Base-by-base conservation (phyloP, 345 rosid species). In the Hirschfeldia incana region DNA sequence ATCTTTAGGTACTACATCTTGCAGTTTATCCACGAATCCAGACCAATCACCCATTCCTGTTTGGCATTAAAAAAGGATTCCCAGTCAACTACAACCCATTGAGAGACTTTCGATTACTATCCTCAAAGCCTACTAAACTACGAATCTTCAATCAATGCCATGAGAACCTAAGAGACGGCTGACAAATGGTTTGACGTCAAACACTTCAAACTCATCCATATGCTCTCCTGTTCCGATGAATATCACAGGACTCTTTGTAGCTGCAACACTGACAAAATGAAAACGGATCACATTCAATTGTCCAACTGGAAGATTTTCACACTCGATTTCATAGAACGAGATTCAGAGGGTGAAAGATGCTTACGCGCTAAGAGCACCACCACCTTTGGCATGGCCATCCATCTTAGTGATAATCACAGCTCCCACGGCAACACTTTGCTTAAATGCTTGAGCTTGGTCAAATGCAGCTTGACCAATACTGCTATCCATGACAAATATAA, bases 371-470 rank as follows among this genome's bases (percentile, higher is more conserved):
- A 94, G 97, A 83, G 98, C 90, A 33, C 98, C 95, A 81, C 94
- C 97, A 85, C 97, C 97, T 88, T 92, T 94, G 39, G 98, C 94
- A 86, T 92, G 97, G 72, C 97, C 94, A 63, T 94, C 97, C 93
- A 94, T 88, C 83, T 94, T 92, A 12, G 97, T 92, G 67, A 92
- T 73, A 82, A 94, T 91, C 55, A 92, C 92, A 82, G 97, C 97
- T 75, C 97, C 97, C 69, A 89, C 98, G 7, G 89, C 80, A 68
- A 89, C 89, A 77, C 90, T 91, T 82, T 89, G 91, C 84, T 91
- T 92, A 78, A 92, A 92, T 65, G 98, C 97, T 77, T 87, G 92
- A 72, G 94, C 97, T 86, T 94, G 98, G 86, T 89, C 94, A 83
- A 85, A 88, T 61, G 98, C 97, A 77, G 94, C 94, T 86, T 92